Evolutionary conservation across 176 grass and related monocot genomes (phyloP), one percentile per base, ranked within the genome.

Genomic region (Carex scoparia): DNA sequence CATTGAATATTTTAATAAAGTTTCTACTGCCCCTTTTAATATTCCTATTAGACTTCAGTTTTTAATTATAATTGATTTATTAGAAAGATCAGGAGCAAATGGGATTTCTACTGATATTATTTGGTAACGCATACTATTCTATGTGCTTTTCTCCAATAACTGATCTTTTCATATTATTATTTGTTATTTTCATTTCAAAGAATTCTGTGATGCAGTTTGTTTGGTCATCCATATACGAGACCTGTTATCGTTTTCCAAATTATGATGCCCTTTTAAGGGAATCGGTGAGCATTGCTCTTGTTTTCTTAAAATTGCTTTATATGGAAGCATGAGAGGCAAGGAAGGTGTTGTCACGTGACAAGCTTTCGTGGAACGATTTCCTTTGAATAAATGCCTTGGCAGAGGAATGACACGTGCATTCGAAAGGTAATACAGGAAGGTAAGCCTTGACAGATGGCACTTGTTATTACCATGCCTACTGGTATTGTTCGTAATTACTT

Each of bases 401-500:
- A 31, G 10, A 16, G 48, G 23, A 77, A 28, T 55, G 73, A 57
- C 73, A 55, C 5, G 27, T 55, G 12, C 19, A 77, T 55, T 77
- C 12, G 1, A 5, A 33, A 12, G 4, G 72, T 28, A 76, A 76
- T n/a, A 51, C 4, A 1, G 38, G 69, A 73, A 49, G 46, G 44
- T 75, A 75, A 55, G 11, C 32, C 23, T 30, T 4, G 73, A 77
- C 73, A 77, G 23, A 32, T 77, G 73, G 27, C 73, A 31, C n/a
- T 30, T 77, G 4, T 57, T 77, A 77, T 77, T 56, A 31, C 44
- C 8, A 4, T 75, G 23, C 23, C 19, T 75, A 75, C 78, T 61
- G 35, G 33, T 81, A 64, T 81, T 23, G 58, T 81, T n/a, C 64
- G 57, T 35, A 81, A 63, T 81, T 7, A 63, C 23, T 81, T 79